Evolutionary conservation across 495 filamentous ascomycete species (phyloP).

Genomic region (Xylaria cubensis): DNA sequence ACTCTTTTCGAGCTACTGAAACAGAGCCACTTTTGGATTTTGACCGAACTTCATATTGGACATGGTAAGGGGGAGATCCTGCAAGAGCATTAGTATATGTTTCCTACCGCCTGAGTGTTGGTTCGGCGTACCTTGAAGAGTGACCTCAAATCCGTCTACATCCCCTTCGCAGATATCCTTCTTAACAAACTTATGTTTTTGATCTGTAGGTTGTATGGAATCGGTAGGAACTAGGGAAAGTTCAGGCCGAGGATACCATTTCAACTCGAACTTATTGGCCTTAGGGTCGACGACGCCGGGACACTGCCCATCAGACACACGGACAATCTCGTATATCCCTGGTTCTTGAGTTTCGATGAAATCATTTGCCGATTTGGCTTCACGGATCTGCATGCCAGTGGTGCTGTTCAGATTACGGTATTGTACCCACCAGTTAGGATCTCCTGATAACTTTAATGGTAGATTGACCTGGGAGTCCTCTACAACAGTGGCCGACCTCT

Average conservation of each 20-base stretch:
- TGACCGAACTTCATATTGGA: slow-evolving; percentile 79
- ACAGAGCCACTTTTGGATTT: slow-evolving; percentile 67
- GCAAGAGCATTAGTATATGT: slow-evolving; percentile 22
- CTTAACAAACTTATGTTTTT: slow-evolving; percentile 64
- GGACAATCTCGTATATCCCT: slow-evolving; percentile 79
- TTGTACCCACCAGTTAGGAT: slow-evolving; percentile 78
- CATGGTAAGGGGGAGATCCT: slow-evolving; percentile 81
- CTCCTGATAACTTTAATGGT: slow-evolving; percentile 82
- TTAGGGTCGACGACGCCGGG: slow-evolving; percentile 77
- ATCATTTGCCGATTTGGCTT: slow-evolving; percentile 70
- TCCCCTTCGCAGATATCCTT: slow-evolving; percentile 93
- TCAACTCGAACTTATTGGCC: slow-evolving; percentile 76
- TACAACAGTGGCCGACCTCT: slow-evolving; percentile 72
- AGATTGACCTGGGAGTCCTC: slow-evolving; percentile 74
- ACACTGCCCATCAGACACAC: slow-evolving; percentile 77
- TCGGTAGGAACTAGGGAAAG: slow-evolving; percentile 70
- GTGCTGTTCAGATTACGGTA: slow-evolving; percentile 69
- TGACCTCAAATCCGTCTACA: slow-evolving; percentile 82
- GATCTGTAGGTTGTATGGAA: slow-evolving; percentile 52
- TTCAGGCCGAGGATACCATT: slow-evolving; percentile 82
- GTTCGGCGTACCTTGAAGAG: slow-evolving; percentile 67
- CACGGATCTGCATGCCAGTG: slow-evolving; percentile 53
- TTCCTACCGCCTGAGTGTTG: background rate
- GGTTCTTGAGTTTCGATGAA: slow-evolving; percentile 66
- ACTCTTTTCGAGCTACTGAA: slow-evolving; percentile 65